Evolutionary conservation across 2,329 filamentous ascomycete genomes (phyloP).

Genomic region (Colletotrichum godetiae): DNA sequence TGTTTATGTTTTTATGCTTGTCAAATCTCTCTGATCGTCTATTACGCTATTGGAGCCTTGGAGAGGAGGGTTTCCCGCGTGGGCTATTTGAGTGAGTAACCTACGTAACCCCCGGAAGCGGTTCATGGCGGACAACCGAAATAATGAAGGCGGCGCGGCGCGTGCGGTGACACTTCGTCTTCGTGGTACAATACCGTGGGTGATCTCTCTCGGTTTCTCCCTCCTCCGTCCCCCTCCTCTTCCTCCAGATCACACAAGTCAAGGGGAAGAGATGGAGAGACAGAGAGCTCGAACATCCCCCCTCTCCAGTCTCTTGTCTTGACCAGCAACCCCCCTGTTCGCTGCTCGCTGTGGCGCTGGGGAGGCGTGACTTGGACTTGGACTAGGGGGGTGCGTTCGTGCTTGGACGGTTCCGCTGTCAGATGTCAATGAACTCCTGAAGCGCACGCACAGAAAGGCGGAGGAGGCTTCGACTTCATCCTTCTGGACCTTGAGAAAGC

Average conservation of each 20-base stretch:
- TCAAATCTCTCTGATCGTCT: background rate
- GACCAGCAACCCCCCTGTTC: constrained; percentile 8
- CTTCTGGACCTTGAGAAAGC: constrained; percentile 1
- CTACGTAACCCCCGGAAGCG: constrained; percentile 1
- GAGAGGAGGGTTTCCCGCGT: background rate
- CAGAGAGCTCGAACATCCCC: background rate
- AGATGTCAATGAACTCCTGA: constrained; percentile 21
- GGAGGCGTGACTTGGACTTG: constrained; percentile 23
- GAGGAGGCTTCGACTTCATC: background rate
- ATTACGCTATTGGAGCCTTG: background rate
- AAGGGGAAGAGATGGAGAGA: background rate
- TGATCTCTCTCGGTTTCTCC: background rate
- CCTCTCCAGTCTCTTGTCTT: too few relatives aligned
- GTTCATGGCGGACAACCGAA: background rate
- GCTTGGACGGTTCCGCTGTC: constrained; percentile 29
- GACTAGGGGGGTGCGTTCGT: constrained; percentile 1
- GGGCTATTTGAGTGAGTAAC: background rate
- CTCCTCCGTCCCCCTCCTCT: background rate
- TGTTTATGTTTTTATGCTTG: background rate
- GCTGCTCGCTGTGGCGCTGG: constrained; percentile 18
- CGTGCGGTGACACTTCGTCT: constrained; percentile 8
- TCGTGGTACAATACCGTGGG: background rate
- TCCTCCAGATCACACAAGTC: too few relatives aligned
- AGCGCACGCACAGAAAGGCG: constrained; percentile 4
- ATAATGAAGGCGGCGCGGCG: constrained; percentile 19